A percentile compares a stretch with the other conserved stretches of the same genome.
Evolutionary conservation across 163 green algal species (phyloP).

Genomic region (Scenedesmus sp.): DNA sequence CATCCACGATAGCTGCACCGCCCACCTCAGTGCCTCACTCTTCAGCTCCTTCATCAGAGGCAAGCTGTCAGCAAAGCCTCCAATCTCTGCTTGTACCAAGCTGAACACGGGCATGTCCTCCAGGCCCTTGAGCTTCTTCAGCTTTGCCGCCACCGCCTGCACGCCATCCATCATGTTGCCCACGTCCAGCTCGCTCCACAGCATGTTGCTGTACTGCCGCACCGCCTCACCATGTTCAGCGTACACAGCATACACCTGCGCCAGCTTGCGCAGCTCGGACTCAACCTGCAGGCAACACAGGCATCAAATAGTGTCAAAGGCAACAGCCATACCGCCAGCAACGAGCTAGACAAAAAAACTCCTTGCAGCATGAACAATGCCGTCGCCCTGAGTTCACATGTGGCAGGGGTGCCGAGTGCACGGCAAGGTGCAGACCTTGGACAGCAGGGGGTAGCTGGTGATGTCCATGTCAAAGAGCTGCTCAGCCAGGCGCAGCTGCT

Average conservation of each 20-base stretch:
- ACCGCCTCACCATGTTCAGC: conserved; percentile 79
- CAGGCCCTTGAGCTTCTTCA: conserved; percentile 80
- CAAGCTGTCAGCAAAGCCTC: conserved; percentile 84
- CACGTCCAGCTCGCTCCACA: conserved; percentile 89
- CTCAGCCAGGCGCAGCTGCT: conserved; percentile 86
- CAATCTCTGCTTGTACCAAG: conserved; percentile 79
- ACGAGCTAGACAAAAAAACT: not conserved
- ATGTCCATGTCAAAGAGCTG: conserved; percentile 90
- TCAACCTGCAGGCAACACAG: conserved; percentile 65
- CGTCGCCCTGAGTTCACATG: too few relatives aligned
- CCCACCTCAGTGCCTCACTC: conserved; percentile 78
- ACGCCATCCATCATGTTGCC: conserved; percentile 78
- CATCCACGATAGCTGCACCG: not conserved
- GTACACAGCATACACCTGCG: conserved; percentile 86
- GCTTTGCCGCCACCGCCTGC: conserved; percentile 70
- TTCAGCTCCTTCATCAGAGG: conserved; percentile 92
- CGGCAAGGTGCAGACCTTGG: conserved; percentile 19
- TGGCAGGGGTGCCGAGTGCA: too few relatives aligned
- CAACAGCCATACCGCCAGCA: not conserved
- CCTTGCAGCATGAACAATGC: not conserved
- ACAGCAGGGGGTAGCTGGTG: conserved; percentile 82
- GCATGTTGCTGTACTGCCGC: conserved; percentile 71
- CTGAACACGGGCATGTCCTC: conserved; percentile 80
- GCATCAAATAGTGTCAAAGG: not conserved
- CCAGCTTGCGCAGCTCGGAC: conserved; percentile 79